These are phyloP conservation scores for Aspergillus melleus DNA, from an alignment of 2,329 filamentous ascomycete species.

Conservation along the genomic window DNA sequence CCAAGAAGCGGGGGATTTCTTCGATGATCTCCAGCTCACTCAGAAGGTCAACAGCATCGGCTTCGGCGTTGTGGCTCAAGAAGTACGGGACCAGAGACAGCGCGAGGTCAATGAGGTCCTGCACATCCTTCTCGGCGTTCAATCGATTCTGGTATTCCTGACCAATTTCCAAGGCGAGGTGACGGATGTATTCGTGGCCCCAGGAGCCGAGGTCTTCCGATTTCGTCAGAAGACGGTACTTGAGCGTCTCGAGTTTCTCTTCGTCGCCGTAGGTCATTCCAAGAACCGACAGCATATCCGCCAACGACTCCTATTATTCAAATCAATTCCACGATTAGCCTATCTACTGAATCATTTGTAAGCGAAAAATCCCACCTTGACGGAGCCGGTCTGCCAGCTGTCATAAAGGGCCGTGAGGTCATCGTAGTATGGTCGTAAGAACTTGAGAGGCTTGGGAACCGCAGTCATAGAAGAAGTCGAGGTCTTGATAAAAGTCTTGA, in stretches of 20 bases:
- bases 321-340: slow-evolving; percentile 13
- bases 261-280: slow-evolving; percentile 99
- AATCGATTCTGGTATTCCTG: slow-evolving; percentile 88
- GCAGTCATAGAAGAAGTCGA: slow-evolving; percentile 99
- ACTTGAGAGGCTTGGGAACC: slow-evolving; percentile 97
- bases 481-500: slow-evolving; percentile 98
- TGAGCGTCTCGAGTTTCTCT: slow-evolving; percentile 91
- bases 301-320: slow-evolving; percentile 64
- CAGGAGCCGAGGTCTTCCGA: slow-evolving; percentile 92
- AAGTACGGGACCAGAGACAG: slow-evolving; percentile 88
- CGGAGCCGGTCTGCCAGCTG: slow-evolving; percentile 77
- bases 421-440: slow-evolving; percentile 94
- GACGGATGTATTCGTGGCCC: slow-evolving; percentile 97
- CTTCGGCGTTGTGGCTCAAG: slow-evolving; percentile 95
- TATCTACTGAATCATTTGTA: background rate
- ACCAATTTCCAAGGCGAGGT: slow-evolving; percentile 92
- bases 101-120: slow-evolving; percentile 83
- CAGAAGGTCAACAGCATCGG: slow-evolving; percentile 94
- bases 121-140: slow-evolving; percentile 77
- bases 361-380: slow-evolving; percentile 64
- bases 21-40: slow-evolving; percentile 98
- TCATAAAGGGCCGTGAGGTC: slow-evolving; percentile 84
- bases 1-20: slow-evolving; percentile 81
- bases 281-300: slow-evolving; percentile 94
- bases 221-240: slow-evolving; percentile 87